Conservation (phyloP, 2,329 filamentous ascomycete genomes). For the Cercospora beticola region DNA sequence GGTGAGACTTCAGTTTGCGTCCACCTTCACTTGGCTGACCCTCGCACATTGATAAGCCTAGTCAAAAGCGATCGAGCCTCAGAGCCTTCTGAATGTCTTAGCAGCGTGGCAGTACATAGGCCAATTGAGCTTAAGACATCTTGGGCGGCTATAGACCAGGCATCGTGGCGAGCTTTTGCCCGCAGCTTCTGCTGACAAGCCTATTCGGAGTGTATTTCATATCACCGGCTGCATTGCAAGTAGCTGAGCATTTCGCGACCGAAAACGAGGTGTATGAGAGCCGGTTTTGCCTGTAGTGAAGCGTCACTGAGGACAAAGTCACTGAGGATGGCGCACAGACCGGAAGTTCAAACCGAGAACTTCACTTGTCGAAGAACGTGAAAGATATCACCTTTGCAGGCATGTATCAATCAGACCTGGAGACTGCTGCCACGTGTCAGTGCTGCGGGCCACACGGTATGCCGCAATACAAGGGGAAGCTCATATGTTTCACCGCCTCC, state of each 20-base stretch:
- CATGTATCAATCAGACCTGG: neutral
- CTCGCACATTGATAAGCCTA: neutral
- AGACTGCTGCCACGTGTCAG: neutral
- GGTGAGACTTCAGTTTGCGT: neutral
- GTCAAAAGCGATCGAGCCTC: neutral
- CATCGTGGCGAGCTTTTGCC: neutral
- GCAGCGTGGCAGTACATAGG: neutral
- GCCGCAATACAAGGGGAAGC: neutral
- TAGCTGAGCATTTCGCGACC: neutral
- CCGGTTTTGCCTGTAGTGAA: neutral
- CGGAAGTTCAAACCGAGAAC: neutral
- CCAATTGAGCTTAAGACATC: neutral
- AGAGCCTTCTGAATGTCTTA: neutral
- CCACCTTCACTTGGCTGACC: neutral
- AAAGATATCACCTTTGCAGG: neutral
- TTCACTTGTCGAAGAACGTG: neutral
- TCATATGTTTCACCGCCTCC: neutral
- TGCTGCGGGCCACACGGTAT: neutral
- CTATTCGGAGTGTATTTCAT: neutral
- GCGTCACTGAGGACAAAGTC: neutral
- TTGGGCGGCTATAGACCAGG: neutral
- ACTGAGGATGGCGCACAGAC: neutral
- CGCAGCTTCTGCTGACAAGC: neutral
- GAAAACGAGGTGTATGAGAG: neutral
- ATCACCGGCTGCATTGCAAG: neutral